Evolutionary conservation across 2,329 filamentous ascomycete species (phyloP), one percentile per base, ranked within the genome.

Genomic region (Truncatella angustata): DNA sequence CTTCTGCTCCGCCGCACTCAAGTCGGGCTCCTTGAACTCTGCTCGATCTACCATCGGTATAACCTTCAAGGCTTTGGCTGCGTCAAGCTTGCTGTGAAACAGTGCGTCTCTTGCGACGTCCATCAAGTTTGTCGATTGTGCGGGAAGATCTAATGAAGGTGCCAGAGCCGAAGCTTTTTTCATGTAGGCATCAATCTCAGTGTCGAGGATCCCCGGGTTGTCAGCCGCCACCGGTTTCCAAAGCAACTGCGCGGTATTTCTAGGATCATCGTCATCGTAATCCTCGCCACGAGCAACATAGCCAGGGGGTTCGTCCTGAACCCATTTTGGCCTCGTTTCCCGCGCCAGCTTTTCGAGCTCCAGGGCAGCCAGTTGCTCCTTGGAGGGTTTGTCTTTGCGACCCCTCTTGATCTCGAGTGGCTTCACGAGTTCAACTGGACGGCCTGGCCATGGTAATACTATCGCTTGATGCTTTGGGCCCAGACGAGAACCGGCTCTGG

Each of bases 391-490:
- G 34, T 80, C 76, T 54, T 91, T 87, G 64, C 90, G 92, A 67
- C 85, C 86, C 72, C 86, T 95, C 73, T 93, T 97, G 60, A 87
- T 84, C 64, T 97, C 92, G 1, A 86, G 77, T 4, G 91, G 85
- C 67, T 96, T 97, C 56, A 96, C 90, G 53, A 96, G 89, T 68
- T 96, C 80, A n/a, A 97, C 86, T 0, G 91, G 86, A 50, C 84
- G 85, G 4, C 93, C 94, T 51, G 87, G 87, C 94, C 94, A 99
- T 5, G 88, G 79, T 45, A 82, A 77, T 30, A 96, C 89, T 60
- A 85, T 87, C 4, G 94, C 93, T 73, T 99, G 94, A 69, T 97
- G 91, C 51, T 91, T 85, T 9, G 91, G 90, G 6, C 94, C 94
- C 34, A 97, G 78, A 34, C 94, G 87, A 51, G 94, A 97, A 66